Base-by-base conservation (phyloP, 2,329 filamentous ascomycete species). In the Hansfordia pulvinata region DNA sequence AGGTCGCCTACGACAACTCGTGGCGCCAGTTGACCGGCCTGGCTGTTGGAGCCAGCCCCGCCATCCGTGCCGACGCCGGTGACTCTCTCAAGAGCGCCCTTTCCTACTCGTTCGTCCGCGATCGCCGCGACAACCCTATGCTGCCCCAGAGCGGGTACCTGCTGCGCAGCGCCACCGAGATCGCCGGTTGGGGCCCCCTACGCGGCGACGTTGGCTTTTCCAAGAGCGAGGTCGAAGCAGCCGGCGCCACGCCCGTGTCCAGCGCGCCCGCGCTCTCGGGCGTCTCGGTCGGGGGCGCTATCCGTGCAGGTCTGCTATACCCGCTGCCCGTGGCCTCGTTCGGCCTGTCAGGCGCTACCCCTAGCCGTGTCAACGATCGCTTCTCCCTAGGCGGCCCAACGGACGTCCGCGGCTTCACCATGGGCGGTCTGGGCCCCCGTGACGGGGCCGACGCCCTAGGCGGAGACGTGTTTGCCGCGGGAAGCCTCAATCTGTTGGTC, bases 361-460 rank as follows among this genome's bases (percentile, higher is more conserved):
- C 77, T 4, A 92, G 82, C 38, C 74, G 83, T 17, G 69, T 96
- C 43, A 94, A 92, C 47, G 90, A 98, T 51, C 83, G 90, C 23
- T 98, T 98, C 59, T 75, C 85, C 44, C 79, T 98, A 17, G 90
- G 90, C 22, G 90, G 90, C 0, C 88, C 90, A 4, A 93, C 85
- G 3, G 88, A 93, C 46, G 82, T 98, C 10, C 81, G 90, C 29
- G 90, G 90, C 2, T 98, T 98, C 64, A 76, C 84, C 32, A 69
- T 93, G 13, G 81, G 78, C 12, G 90, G 90, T 2, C 65, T 98
- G 5, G 90, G 90, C 7, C 86, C 90, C 4, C 78, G 80, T 35
- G 88, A 96, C 43, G 82, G 85, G 2, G 52, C 61, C 11, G 88
- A 98, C 53, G 76, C 86, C 1, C 73, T 93, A 1, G 90, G 90